A percentile compares a stretch with the other conserved stretches of the same genome.
Evolutionary conservation across 805 yeast species (phyloP).

Genomic region (Crinitomyces ghanaensis): DNA sequence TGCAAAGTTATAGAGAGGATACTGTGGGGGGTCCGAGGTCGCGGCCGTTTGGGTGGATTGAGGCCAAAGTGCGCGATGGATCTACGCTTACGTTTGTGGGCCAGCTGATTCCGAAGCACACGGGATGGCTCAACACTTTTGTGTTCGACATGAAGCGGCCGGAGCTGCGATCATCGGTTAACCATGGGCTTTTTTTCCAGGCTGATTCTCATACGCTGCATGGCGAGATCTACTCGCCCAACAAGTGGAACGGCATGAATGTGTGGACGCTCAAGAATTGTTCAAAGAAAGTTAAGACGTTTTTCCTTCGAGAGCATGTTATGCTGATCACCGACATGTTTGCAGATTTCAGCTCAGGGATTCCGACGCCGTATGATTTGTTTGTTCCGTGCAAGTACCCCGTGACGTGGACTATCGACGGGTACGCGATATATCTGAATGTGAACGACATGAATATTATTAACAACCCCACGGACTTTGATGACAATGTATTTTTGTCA

Average conservation of each 20-base stretch:
- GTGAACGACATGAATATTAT: constrained; percentile 82
- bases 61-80: constrained; percentile 45
- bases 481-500: constrained; percentile 66
- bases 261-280: constrained; percentile 51
- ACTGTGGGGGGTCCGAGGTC: no score
- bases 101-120: constrained; percentile 41
- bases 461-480: constrained; percentile 76
- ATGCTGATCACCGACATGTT: constrained; percentile 59
- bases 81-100: constrained; percentile 38
- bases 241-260: constrained; percentile 72
- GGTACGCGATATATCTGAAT: constrained; percentile 57
- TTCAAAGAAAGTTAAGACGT: constrained; percentile 45
- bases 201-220: constrained; percentile 46
- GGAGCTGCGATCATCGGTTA: constrained; percentile 72
- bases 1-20: constrained; percentile 21
- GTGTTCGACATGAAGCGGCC: constrained; percentile 38
- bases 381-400: constrained; percentile 63
- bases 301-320: constrained; percentile 72
- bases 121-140: constrained; percentile 46
- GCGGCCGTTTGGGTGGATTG: constrained; percentile 93
- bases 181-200: constrained; percentile 66
- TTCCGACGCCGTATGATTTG: constrained; percentile 50
- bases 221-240: constrained; percentile 56
- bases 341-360: constrained; percentile 67
- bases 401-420: constrained; percentile 45